phyloP scores from a whole-genome alignment of 805 yeast species.

The Komagataella pseudopastoris region DNA sequence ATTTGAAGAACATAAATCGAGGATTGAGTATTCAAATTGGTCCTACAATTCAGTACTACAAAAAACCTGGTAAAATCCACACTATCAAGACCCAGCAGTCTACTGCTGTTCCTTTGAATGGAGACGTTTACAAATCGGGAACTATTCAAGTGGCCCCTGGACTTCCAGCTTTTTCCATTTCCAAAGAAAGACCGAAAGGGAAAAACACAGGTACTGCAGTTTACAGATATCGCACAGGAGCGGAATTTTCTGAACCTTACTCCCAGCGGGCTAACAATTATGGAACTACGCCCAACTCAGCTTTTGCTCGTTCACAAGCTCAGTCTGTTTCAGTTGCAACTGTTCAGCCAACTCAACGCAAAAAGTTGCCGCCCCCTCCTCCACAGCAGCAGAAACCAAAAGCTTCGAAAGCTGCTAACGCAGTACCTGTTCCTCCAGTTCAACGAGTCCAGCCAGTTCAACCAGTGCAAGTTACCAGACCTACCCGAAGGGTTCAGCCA shows the following conservation, averaged over 20 bases:
- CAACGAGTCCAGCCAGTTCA: constrained; percentile 1
- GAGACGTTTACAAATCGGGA: constrained; percentile 81
- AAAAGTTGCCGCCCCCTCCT: constrained; percentile 12
- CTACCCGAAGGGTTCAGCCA: not conserved
- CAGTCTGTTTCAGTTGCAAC: constrained; percentile 11
- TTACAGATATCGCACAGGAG: not conserved
- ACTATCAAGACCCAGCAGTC: constrained; percentile 57
- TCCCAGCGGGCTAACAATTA: not conserved
- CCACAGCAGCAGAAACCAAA: constrained; percentile 5
- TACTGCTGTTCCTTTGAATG: constrained; percentile 44
- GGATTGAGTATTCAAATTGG: constrained; percentile 53
- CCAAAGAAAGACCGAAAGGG: constrained; percentile 65
- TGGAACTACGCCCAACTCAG: constrained; percentile 2
- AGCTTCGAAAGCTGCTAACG: constrained; percentile 6
- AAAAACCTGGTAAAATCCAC: constrained; percentile 77
- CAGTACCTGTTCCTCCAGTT: not conserved
- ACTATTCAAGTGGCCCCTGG: constrained; percentile 75
- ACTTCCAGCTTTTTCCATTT: constrained; percentile 54
- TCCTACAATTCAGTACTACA: constrained; percentile 66
- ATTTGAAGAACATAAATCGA: constrained; percentile 47
- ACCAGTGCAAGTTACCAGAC: not conserved
- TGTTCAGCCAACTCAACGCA: constrained; percentile 14
- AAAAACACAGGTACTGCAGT: constrained; percentile 5
- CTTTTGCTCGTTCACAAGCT: constrained; percentile 14
- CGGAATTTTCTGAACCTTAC: not conserved